A percentile compares a stretch with the other conserved stretches of the same genome.
phyloP scores from a whole-genome alignment of 768 basidiomycete species.

The Russula foetens region DNA sequence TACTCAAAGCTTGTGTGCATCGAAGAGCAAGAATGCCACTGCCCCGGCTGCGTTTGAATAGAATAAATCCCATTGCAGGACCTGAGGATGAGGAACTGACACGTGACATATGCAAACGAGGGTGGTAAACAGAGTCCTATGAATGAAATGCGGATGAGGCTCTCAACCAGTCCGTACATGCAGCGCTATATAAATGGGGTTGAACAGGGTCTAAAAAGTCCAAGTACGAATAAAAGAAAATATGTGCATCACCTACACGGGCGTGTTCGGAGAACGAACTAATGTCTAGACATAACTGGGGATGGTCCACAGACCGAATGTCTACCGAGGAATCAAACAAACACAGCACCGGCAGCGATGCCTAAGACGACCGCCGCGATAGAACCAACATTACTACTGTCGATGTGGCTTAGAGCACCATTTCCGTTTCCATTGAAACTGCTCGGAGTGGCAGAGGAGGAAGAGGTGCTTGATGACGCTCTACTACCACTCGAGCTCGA shows the following conservation, averaged over 20 bases:
- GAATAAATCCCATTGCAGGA: too few species aligned
- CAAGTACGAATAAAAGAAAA: not conserved
- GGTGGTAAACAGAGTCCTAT: not conserved
- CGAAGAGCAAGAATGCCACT: too few species aligned
- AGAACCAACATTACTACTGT: not conserved
- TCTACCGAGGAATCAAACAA: not conserved
- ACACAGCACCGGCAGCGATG: slow-evolving; percentile 6
- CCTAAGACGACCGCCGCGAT: slow-evolving; percentile 4
- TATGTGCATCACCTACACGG: not conserved
- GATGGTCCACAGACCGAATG: slow-evolving; percentile 5
- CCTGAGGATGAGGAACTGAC: too few species aligned
- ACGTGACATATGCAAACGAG: too few species aligned
- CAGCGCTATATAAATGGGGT: not conserved
- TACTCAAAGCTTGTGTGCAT: too few species aligned
- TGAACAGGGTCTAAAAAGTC: slow-evolving; percentile 2
- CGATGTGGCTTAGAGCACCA: not conserved
- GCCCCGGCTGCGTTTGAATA: too few species aligned
- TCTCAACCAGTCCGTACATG: not conserved
- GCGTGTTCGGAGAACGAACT: too few species aligned
- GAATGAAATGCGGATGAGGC: not conserved
- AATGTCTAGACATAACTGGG: not conserved
- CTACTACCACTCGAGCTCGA: not conserved
- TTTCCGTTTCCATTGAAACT: slow-evolving; percentile 15
- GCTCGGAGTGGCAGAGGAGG: not conserved
- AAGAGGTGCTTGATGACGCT: not conserved